Conservation (phyloP, 371 early-diverging fungal genomes). For the Capillidium heterosporum region DNA sequence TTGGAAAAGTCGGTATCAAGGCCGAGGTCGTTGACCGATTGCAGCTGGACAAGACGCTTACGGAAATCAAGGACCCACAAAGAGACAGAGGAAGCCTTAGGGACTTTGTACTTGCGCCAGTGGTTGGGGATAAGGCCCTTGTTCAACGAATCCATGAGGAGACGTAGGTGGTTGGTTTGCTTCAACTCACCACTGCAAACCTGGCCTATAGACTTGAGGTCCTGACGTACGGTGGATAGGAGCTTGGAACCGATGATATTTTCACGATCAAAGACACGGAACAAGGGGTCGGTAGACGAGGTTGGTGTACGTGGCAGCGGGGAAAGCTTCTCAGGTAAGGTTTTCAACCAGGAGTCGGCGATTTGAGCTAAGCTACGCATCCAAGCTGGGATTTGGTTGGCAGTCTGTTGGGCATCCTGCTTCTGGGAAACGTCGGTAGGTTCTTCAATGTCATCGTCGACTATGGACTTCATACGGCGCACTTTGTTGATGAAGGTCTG, state of each 20-base stretch:
- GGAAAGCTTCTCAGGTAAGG: slow-evolving; percentile 34
- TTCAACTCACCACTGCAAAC: slow-evolving; percentile 59
- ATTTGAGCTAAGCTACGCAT: slow-evolving; percentile 41
- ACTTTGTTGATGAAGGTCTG: slow-evolving; percentile 60
- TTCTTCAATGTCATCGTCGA: slow-evolving; percentile 64
- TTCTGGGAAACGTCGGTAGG: slow-evolving; percentile 14
- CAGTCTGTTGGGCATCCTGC: slow-evolving; percentile 9
- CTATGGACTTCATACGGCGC: slow-evolving; percentile 59
- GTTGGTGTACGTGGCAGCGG: slow-evolving; percentile 17
- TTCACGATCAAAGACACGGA: slow-evolving; percentile 75
- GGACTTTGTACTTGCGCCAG: slow-evolving; percentile 64
- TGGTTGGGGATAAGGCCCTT: slow-evolving; percentile 57
- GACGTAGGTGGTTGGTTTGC: slow-evolving; percentile 70
- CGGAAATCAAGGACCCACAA: slow-evolving; percentile 61
- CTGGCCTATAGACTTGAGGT: slow-evolving; percentile 36
- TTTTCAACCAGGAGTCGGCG: slow-evolving; percentile 34
- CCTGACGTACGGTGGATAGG: slow-evolving; percentile 37
- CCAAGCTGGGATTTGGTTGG: slow-evolving; percentile 37
- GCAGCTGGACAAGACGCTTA: slow-evolving; percentile 44
- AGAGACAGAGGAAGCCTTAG: slow-evolving; percentile 30
- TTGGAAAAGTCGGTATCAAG: slow-evolving; percentile 13
- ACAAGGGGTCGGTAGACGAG: slow-evolving; percentile 43
- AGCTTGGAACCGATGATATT: slow-evolving; percentile 37
- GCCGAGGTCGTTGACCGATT: slow-evolving; percentile 23
- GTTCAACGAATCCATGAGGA: slow-evolving; percentile 40